phyloP scores from a whole-genome alignment of 148 eudicot species.

The Amaranthus cruentus region DNA sequence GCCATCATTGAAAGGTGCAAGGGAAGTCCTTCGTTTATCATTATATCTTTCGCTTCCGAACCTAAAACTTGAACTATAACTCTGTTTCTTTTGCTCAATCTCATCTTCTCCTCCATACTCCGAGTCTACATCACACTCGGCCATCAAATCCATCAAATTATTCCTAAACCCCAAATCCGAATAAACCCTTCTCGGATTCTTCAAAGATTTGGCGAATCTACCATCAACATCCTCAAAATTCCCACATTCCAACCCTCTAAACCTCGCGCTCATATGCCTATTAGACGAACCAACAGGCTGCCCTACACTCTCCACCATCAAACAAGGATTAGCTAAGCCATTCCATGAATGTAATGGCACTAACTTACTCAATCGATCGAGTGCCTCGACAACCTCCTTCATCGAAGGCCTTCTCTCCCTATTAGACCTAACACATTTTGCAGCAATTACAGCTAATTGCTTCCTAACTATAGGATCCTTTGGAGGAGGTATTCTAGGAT shows the following conservation, averaged over 20 bases:
- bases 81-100: slow-evolving; percentile 17
- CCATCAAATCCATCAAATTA: slow-evolving; percentile 82
- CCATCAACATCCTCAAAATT: slow-evolving; percentile 35
- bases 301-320: slow-evolving; percentile 79
- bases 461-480: slow-evolving; percentile 66
- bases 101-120: slow-evolving; percentile 30
- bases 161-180: slow-evolving; percentile 81
- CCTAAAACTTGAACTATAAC: slow-evolving; percentile 32
- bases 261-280: slow-evolving; percentile 28
- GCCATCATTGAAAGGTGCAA: slow-evolving; percentile 10
- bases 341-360: slow-evolving; percentile 76
- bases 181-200: slow-evolving; percentile 56
- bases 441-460: slow-evolving; percentile 74
- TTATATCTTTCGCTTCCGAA: slow-evolving; percentile 25
- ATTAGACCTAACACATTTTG: slow-evolving; percentile 84
- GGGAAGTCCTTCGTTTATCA: slow-evolving; percentile 10
- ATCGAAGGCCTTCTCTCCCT: slow-evolving; percentile 88
- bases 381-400: slow-evolving; percentile 62
- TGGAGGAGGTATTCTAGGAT: slow-evolving; percentile 73
- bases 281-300: slow-evolving; percentile 43
- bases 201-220: slow-evolving; percentile 26
- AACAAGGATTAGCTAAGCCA: slow-evolving; percentile 67
- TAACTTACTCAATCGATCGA: slow-evolving; percentile 50
- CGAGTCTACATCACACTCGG: slow-evolving; percentile 39
- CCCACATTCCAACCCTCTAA: slow-evolving; percentile 36